These are phyloP conservation scores for Nothopassalora personata DNA, from an alignment of 2,329 filamentous ascomycete species.

Conservation along the genomic window DNA sequence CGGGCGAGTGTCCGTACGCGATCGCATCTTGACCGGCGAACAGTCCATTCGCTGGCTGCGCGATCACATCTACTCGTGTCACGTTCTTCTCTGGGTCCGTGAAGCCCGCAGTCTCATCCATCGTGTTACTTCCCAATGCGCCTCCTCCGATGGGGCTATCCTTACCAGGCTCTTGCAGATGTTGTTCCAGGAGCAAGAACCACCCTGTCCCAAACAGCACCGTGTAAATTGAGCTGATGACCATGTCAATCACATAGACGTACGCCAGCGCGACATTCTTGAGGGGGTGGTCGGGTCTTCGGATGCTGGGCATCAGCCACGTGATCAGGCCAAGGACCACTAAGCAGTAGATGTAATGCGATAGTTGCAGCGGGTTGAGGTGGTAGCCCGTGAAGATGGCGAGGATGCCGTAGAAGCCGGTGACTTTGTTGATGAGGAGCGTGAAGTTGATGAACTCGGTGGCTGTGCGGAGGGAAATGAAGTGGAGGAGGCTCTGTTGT, in stretches of 20 bases:
- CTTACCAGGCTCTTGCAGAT: conserved; percentile 40
- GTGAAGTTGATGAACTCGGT: conserved; percentile 78
- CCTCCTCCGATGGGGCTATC: conserved; percentile 34
- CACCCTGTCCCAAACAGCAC: conserved; percentile 75
- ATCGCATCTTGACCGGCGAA: conserved; percentile 49
- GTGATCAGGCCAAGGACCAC: conserved; percentile 61
- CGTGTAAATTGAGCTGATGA: conserved; percentile 78
- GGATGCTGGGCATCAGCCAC: conserved; percentile 73
- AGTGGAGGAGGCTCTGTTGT: conserved; percentile 75
- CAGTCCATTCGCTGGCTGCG: conserved; percentile 42
- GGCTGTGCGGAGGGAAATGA: conserved; percentile 80
- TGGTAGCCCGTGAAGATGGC: conserved; percentile 82
- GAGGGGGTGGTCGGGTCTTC: conserved; percentile 50
- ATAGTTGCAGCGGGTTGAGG: conserved; percentile 75
- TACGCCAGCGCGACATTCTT: conserved; percentile 77
- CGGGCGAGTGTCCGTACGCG: conserved; percentile 40
- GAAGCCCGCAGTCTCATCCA: conserved; percentile 60
- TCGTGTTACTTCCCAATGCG: conserved; percentile 37
- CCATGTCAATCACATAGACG: conserved; percentile 76
- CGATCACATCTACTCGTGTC: conserved; percentile 51
- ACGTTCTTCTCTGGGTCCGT: conserved; percentile 57
- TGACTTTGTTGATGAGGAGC: conserved; percentile 86
- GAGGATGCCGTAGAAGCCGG: conserved; percentile 82
- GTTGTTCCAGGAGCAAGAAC: conserved; percentile 69
- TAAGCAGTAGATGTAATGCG: conserved; percentile 87